Evolutionary conservation across 2,329 filamentous ascomycete genomes (phyloP).

Genomic region (Diaporthe aspalathi): DNA sequence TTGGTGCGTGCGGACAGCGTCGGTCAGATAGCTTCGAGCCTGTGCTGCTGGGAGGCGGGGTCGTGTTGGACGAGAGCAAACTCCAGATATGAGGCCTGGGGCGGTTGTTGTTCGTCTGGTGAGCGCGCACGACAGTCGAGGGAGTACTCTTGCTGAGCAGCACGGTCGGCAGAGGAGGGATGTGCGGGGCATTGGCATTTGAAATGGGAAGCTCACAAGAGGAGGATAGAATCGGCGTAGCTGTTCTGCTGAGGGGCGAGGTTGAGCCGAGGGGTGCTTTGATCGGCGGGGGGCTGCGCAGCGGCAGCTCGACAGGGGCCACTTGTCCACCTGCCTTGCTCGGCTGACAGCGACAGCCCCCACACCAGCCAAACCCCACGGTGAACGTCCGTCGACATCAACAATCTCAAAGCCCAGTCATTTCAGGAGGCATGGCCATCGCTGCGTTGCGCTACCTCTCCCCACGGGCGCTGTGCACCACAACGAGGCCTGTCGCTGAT

Average conservation of each 20-base stretch:
- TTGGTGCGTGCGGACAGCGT: conserved; percentile 67
- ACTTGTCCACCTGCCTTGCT: neutral
- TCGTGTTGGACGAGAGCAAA: conserved; percentile 11
- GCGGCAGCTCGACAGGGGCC: neutral
- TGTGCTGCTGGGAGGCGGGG: conserved; percentile 25
- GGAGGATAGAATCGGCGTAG: conserved; percentile 32
- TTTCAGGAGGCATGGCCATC: too few species aligned
- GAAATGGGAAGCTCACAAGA: conserved; percentile 32
- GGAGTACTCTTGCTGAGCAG: conserved; percentile 23
- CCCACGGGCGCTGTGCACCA: too few species aligned
- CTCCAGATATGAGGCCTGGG: neutral
- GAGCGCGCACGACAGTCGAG: conserved; percentile 22
- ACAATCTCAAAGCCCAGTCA: too few species aligned
- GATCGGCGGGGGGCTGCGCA: neutral
- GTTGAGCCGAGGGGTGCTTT: conserved; percentile 30
- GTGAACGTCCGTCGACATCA: too few species aligned
- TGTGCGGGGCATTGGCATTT: conserved; percentile 65
- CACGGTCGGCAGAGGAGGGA: conserved; percentile 48
- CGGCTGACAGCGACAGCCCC: neutral
- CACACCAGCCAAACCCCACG: too few species aligned
- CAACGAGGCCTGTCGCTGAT: too few species aligned
- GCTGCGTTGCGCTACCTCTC: too few species aligned
- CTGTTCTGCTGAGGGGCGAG: conserved; percentile 17
- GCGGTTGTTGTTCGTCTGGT: conserved; percentile 12
- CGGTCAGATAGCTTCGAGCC: conserved; percentile 61